Percentiles rank a stretch among this genome's conserved stretches.
Conservation (phyloP, 768 basidiomycete species). For the Psilocybe subaeruginosa region DNA sequence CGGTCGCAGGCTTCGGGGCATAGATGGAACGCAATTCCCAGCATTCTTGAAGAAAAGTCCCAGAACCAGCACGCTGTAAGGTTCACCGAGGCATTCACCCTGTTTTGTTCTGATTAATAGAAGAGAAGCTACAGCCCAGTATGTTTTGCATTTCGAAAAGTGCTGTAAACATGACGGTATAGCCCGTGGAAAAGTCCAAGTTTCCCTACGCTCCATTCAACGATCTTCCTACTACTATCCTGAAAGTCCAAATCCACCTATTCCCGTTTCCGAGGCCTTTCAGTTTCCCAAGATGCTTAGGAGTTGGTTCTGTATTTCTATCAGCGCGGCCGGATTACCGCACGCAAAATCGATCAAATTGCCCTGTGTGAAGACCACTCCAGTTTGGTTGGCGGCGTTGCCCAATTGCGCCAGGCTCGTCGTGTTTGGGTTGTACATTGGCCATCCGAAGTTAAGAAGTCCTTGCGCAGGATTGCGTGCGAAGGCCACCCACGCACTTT, state of each 20-base stretch:
- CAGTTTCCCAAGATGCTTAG: background rate
- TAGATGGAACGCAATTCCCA: background rate
- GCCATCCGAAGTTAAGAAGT: slow-evolving; percentile 25
- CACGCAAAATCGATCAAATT: slow-evolving; percentile 17
- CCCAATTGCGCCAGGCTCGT: slow-evolving; percentile 23
- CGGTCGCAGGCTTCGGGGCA: background rate
- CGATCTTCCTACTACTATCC: background rate
- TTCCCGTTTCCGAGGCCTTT: background rate
- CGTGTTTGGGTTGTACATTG: slow-evolving; percentile 22
- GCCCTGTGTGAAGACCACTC: slow-evolving; percentile 18
- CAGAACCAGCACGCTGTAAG: background rate
- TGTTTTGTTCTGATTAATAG: background rate
- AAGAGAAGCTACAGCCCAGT: background rate
- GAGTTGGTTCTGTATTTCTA: background rate
- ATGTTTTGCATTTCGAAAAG: too few species aligned
- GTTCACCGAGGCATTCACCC: background rate
- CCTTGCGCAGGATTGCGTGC: slow-evolving; percentile 38
- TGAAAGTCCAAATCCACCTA: too few species aligned
- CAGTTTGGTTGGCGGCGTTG: slow-evolving; percentile 20
- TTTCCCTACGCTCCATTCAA: background rate
- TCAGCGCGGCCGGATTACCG: background rate
- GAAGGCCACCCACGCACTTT: slow-evolving; percentile 43
- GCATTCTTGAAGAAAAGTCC: background rate
- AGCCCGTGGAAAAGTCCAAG: background rate
- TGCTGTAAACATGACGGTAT: background rate